Base-by-base conservation (phyloP, 306 rosid genomes). In the Pterocarpus santalinus region DNA sequence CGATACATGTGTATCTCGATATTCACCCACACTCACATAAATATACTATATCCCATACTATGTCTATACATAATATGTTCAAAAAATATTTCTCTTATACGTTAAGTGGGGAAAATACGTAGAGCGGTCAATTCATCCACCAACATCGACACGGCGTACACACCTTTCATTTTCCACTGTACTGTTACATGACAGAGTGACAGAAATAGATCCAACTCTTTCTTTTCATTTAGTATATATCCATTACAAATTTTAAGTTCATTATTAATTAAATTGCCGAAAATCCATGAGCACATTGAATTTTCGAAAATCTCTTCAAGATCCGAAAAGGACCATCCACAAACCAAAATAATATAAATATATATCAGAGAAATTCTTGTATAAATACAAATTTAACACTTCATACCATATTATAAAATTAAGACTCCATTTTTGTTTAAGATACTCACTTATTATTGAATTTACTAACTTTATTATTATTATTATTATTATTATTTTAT, bases 301-400 rank as follows among this genome's bases (percentile, higher is more conserved):
- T 78, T 80, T 83, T 83, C 80, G 70, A 82, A 77, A 86, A 38
- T 73, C 15, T 43, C 51, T 75, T 82, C 71, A 64, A 69, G 76
- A 65, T 89, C 4, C 47, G 28, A 83, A 87, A 89, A 87, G 81
- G 87, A 43, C 16, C 86, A 79, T 88, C 98, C 98, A 92, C 94
- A 91, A 79, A 79, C 80, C 43, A 5, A 41, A 63, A 66, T 56
- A 49, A 57, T 53, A 14, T 3, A 65, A 35, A 16, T 46, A 44
- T 82, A 47, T 47, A 30, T 1, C 7, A 7, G 56, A 43, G 8
- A 43, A 43, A 43, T 47, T 47, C 2, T 2, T 9, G 13, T 14
- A 9, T 12, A 12, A 47, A 43, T 7, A 43, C 47, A 43, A 43
- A 43, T 43, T 9, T 43, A 5, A 38, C 1, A 43, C 6, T 43